phyloP scores from a whole-genome alignment of 148 eudicot species.

The Rhododendron molle region DNA sequence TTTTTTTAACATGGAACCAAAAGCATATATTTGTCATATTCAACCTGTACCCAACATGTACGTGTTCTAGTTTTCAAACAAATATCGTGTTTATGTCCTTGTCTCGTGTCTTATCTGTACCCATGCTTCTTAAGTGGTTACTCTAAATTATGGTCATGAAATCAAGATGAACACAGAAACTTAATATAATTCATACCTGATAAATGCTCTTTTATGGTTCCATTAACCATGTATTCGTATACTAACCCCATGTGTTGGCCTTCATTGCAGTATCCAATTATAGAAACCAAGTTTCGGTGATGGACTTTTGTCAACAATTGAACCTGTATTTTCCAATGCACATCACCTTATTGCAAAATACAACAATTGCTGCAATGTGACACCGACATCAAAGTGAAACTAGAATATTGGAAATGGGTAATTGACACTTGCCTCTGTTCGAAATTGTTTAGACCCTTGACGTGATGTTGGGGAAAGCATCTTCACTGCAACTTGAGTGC shows the following conservation, averaged over 20 bases:
- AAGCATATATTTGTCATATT: not conserved
- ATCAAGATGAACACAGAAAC: not conserved
- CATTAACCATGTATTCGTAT: constrained; percentile 14
- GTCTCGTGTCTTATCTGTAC: not conserved
- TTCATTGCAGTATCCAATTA: constrained; percentile 25
- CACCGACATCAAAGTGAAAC: not conserved
- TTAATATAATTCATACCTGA: constrained; percentile 8
- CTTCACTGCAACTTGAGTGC: not conserved
- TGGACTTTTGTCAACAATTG: constrained; percentile 15
- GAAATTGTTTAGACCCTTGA: constrained; percentile 18
- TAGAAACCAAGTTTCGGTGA: constrained; percentile 21
- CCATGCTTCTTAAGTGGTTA: not conserved
- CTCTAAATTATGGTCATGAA: not conserved
- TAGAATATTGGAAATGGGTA: too few relatives aligned
- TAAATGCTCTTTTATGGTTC: constrained; percentile 12
- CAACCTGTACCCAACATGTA: not conserved
- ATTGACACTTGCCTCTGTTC: constrained; percentile 9
- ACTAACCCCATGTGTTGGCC: constrained; percentile 13
- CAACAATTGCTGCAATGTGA: not conserved
- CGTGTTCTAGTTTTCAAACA: not conserved
- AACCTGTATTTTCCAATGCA: constrained; percentile 6
- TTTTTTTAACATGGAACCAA: not conserved
- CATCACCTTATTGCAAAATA: not conserved
- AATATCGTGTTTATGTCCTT: not conserved
- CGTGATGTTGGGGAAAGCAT: not conserved